phyloP scores from a whole-genome alignment of 2,329 filamentous ascomycete species.

The Torrubiella hemipterigena region DNA sequence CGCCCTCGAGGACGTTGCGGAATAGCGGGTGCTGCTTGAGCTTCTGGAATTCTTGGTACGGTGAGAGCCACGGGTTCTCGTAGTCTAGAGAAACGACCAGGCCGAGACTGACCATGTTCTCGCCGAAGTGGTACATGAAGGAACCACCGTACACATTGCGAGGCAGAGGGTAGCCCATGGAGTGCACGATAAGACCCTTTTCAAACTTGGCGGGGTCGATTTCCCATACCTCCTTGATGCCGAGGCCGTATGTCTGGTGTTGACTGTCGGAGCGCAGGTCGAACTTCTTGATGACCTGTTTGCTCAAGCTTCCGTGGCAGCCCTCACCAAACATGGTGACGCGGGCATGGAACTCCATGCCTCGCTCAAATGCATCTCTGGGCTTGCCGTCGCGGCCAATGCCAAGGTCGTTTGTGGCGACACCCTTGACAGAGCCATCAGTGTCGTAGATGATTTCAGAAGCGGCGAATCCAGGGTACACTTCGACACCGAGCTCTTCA shows the following conservation, averaged over 20 bases:
- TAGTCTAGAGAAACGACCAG: slow-evolving; percentile 93
- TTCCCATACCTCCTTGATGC: slow-evolving; percentile 97
- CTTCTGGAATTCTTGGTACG: slow-evolving; percentile 95
- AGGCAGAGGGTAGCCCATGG: slow-evolving; percentile 83
- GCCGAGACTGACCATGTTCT: slow-evolving; percentile 88
- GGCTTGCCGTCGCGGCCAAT: slow-evolving; percentile 70
- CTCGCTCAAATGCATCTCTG: slow-evolving; percentile 85
- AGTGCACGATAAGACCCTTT: slow-evolving; percentile 75
- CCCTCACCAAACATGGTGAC: slow-evolving; percentile 90
- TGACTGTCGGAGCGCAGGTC: slow-evolving; percentile 81
- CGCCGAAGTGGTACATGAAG: slow-evolving; percentile 99
- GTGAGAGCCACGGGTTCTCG: slow-evolving; percentile 89
- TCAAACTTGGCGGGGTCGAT: slow-evolving; percentile 85
- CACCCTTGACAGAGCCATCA: slow-evolving; percentile 83
- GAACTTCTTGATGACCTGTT: slow-evolving; percentile 90
- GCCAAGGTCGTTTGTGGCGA: slow-evolving; percentile 91
- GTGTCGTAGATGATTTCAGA: slow-evolving; percentile 79
- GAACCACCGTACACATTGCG: slow-evolving; percentile 88
- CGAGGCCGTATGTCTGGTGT: slow-evolving; percentile 89
- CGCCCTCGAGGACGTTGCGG: slow-evolving; percentile 75
- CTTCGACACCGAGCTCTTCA: slow-evolving; percentile 91
- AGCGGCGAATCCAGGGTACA: slow-evolving; percentile 92
- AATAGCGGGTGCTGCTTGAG: slow-evolving; percentile 97
- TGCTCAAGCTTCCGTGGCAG: slow-evolving; percentile 88
- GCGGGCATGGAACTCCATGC: slow-evolving; percentile 95